A percentile compares a stretch with the other conserved stretches of the same genome.
Evolutionary conservation across 495 filamentous ascomycete species (phyloP).

Genomic region (Trichoderma reesei): DNA sequence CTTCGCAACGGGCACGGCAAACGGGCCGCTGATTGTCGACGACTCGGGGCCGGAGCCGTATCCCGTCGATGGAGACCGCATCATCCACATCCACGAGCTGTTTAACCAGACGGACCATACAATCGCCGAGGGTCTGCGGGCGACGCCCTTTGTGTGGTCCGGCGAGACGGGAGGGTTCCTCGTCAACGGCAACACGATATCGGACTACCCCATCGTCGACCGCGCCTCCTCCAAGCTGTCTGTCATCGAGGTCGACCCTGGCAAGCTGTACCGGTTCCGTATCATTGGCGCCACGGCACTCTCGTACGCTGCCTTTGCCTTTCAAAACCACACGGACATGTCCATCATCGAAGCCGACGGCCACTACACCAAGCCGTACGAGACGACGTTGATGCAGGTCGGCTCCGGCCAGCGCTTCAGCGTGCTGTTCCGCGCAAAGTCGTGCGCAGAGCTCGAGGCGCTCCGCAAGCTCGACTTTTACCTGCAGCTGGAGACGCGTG

Average conservation of each 20-base stretch:
- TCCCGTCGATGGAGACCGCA: constrained; percentile 46
- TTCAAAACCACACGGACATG: constrained; percentile 41
- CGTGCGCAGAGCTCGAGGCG: constrained; percentile 28
- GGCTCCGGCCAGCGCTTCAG: constrained; percentile 47
- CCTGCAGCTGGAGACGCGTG: constrained; percentile 44
- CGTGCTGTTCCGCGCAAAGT: constrained; percentile 39
- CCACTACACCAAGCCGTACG: constrained; percentile 41
- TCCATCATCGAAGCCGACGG: constrained; percentile 50
- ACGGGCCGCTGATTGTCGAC: constrained; percentile 46
- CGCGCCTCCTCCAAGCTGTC: constrained; percentile 23
- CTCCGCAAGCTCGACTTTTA: constrained; percentile 37
- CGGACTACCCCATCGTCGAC: constrained; percentile 20
- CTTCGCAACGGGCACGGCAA: constrained; percentile 43
- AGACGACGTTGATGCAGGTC: constrained; percentile 42
- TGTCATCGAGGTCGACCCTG: constrained; percentile 45
- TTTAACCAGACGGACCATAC: constrained; percentile 35
- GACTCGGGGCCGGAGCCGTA: constrained; percentile 36
- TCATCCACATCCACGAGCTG: constrained; percentile 42
- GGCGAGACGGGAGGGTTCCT: constrained; percentile 41
- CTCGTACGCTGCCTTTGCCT: constrained; percentile 36
- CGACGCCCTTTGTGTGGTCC: constrained; percentile 30
- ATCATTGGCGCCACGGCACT: constrained; percentile 46
- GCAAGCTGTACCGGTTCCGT: constrained; percentile 48
- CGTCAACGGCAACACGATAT: constrained; percentile 38
- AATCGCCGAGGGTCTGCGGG: constrained; percentile 32